Base-by-base conservation (phyloP, 352 stramenopile genomes). In the Phytophthora rubi region DNA sequence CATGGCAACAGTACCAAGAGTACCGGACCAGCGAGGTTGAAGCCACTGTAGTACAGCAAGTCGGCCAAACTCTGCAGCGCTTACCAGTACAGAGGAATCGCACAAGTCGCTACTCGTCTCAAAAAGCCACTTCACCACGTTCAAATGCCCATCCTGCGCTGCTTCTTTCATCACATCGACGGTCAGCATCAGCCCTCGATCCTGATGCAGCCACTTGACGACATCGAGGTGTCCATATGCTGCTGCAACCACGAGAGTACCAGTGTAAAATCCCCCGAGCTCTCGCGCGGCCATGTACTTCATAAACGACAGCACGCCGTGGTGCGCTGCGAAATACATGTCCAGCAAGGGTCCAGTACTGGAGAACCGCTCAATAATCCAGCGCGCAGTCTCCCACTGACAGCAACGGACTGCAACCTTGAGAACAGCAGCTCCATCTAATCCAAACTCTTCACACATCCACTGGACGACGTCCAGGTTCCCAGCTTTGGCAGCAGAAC, bases 291-390 rank as follows among this genome's bases (percentile, higher is more conserved):
- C 15, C 28, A 73, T 6, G 37, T 65, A 74, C 9, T 68, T 59
- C 45, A 76, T n/a, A 44, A 71, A 65, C 53, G 26, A 47, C 56
- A 76, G 26, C 6, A 45, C 44, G 23, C 62, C 68, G 23, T 66
- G 16, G 33, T 23, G 42, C 9, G 52, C 51, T 15, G 47, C 44
- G 30, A 55, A 64, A 47, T 76, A 70, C 57, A 30, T 28, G 13
- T 65, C 30, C 18, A 71, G 37, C 6, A 12, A 4, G 3, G 4
- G 15, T 0, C 30, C 26, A 0, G 6, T 47, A 2, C 68, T n/a
- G 28, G 62, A 52, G 13, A 39, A 72, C 7, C 48, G 35, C 39
- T 74, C 65, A 5, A 71, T 65, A 12, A 77, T 60, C 70, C 70
- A 74, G 23, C 52, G 51, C 1, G 62, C 59, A 51, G 51, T 62